These are phyloP conservation scores for Adansonia grandidieri DNA, from an alignment of 441 rosid species.

Conservation along the genomic window DNA sequence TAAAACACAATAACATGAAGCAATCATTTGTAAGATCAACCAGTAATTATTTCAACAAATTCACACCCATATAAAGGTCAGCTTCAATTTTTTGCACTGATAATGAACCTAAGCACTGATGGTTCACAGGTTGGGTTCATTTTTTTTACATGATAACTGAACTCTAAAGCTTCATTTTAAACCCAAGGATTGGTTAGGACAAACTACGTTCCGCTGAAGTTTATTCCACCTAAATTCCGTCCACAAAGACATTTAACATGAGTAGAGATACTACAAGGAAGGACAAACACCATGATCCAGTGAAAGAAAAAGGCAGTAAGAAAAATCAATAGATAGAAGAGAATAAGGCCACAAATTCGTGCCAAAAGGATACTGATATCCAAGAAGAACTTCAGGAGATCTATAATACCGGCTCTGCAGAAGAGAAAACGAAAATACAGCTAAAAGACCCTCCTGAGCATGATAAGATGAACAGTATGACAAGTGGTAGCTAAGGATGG, in stretches of 20 bases:
- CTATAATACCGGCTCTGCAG: constrained; percentile 99
- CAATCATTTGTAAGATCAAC: constrained; percentile 1
- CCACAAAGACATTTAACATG: constrained; percentile 8
- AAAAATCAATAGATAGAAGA: constrained; percentile 21
- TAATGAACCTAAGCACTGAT: neutral
- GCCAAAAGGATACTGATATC: constrained; percentile 90
- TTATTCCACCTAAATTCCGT: constrained; percentile 2
- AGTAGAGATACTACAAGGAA: neutral
- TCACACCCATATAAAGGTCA: constrained; percentile 1
- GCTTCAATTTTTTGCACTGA: neutral
- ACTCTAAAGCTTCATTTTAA: neutral
- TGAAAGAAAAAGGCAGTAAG: neutral
- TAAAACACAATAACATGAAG: constrained; percentile 5
- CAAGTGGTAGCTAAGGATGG: constrained; percentile 25
- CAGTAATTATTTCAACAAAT: neutral
- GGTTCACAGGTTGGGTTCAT: neutral
- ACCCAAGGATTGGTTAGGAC: neutral
- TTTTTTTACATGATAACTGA: neutral
- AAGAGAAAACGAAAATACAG: constrained; percentile 32
- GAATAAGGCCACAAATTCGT: constrained; percentile 14
- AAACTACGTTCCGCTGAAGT: constrained; percentile 3
- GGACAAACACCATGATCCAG: constrained; percentile 12
- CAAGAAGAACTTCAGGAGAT: constrained; percentile 98
- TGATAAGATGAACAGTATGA: constrained; percentile 23
- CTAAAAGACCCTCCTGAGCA: constrained; percentile 25